Evolutionary conservation across 768 basidiomycete genomes (phyloP), one percentile per base, ranked within the genome.

Genomic region (Tephrocybe sp.): DNA sequence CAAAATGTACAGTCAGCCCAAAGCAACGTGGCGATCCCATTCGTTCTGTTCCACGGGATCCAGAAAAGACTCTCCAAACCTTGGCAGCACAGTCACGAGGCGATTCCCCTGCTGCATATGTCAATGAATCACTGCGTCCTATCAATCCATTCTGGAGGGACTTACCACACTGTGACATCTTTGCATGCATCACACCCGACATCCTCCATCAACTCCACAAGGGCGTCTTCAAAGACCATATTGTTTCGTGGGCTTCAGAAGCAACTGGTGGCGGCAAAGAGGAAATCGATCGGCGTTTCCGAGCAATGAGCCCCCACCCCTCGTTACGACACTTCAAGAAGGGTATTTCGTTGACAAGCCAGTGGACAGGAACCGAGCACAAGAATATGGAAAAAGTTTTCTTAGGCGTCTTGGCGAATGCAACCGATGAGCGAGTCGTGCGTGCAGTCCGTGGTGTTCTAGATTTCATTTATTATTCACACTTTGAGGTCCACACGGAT

Each of bases 201-300:
- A 44, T 73, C 36, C 65, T 75, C 11, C 74, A 76, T 49, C 72
- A 76, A 53, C 58, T 76, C 0, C 67, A 73, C 57, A 69, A 74
- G 46, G 74, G 74, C 0, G 49, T 72, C 10, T 70, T 74, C 63
- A 71, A 69, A 41, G 66, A 72, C 47, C 71, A 74, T 43, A 42
- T 70, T 4, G 59, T 68, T 2, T 54, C 56, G 6, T 74, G 72
- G 73, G 59, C 55, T 13, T 25, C 41, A 5, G 41, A 36, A 33
- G 52, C 55, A 3, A 37, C 27, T 45, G 9, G 12, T 8, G 42
- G 56, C 13, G 58, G 42, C 0, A 23, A 19, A 4, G 42, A 53
- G 0, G 69, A 70, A 41, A 31, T 73, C 8, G 71, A 74, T 52
- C 36, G 31, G 0, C 59, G 66, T 0, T 68, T 69, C 56, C 52